phyloP scores from a whole-genome alignment of 73 alveolate species.

The Paramecium tetraurelia region DNA sequence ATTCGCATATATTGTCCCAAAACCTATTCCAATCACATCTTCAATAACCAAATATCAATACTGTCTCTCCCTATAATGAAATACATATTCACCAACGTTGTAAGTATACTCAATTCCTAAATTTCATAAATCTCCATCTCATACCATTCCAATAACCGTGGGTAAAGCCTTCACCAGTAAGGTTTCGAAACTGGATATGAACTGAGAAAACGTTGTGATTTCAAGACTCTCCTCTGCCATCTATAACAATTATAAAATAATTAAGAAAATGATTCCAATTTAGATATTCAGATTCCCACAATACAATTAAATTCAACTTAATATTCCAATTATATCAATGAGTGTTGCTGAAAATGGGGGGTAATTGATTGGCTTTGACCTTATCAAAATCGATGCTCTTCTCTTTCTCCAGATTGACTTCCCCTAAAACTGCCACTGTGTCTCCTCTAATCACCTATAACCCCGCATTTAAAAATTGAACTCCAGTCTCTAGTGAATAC shows the following conservation, averaged over 20 bases:
- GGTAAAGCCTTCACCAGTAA: background rate
- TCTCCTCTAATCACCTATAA: background rate
- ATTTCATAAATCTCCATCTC: background rate
- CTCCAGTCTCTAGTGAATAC: background rate
- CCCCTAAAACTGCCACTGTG: background rate
- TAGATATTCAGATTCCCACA: background rate
- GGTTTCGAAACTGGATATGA: background rate
- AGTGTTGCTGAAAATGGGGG: background rate
- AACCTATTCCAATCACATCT: conserved; percentile 13
- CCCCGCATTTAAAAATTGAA: background rate
- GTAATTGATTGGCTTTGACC: background rate
- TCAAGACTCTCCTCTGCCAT: background rate
- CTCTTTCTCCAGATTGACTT: background rate
- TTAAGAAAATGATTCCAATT: background rate
- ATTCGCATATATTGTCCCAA: conserved; percentile 12
- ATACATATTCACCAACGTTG: background rate
- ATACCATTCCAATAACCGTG: background rate
- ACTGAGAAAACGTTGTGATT: background rate
- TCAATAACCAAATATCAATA: background rate
- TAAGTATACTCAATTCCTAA: background rate
- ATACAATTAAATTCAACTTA: background rate
- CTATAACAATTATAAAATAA: background rate
- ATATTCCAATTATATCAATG: background rate
- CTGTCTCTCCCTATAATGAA: background rate
- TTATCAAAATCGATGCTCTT: background rate